Evolutionary conservation across 2,329 filamentous ascomycete genomes (phyloP).

Genomic region (Zalaria sp.): DNA sequence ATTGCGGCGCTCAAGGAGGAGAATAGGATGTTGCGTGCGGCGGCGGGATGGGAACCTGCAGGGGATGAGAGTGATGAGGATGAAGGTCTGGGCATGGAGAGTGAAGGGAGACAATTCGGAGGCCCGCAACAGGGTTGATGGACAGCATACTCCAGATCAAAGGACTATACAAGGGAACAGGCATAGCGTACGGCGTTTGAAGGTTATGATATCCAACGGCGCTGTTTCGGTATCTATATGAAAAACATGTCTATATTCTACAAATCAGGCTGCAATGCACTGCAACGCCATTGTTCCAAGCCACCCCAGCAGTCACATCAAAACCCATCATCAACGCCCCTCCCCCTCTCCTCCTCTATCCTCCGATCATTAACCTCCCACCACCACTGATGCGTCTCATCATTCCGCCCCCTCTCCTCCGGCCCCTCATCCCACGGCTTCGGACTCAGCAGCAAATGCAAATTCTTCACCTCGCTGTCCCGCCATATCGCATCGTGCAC

Average conservation of each 20-base stretch:
- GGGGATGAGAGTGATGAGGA: slow-evolving; percentile 26
- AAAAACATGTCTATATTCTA: too few species aligned
- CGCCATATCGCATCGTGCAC: slow-evolving; percentile 47
- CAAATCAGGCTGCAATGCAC: too few species aligned
- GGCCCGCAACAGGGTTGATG: too few species aligned
- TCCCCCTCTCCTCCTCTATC: slow-evolving; percentile 30
- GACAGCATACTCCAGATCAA: too few species aligned
- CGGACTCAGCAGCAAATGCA: slow-evolving; percentile 47
- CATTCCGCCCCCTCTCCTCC: slow-evolving; percentile 23
- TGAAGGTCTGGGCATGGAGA: slow-evolving; percentile 6
- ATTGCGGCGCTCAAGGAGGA: slow-evolving; percentile 31
- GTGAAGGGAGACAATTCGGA: too few species aligned
- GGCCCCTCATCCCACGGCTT: slow-evolving; percentile 49
- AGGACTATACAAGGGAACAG: too few species aligned
- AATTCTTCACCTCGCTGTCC: slow-evolving; percentile 46
- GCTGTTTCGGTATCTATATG: too few species aligned
- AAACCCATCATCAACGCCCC: slow-evolving; percentile 38
- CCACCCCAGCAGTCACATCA: slow-evolving; percentile 10
- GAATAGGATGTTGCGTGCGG: slow-evolving; percentile 29
- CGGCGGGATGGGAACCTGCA: slow-evolving; percentile 31
- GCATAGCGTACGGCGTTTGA: too few species aligned
- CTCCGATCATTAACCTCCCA: slow-evolving; percentile 37
- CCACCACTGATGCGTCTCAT: slow-evolving; percentile 45
- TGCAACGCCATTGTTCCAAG: too few species aligned
- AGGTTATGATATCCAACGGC: too few species aligned